Evolutionary conservation across 176 grass and related monocot genomes (phyloP).

Genomic region (Panicum miliaceum): DNA sequence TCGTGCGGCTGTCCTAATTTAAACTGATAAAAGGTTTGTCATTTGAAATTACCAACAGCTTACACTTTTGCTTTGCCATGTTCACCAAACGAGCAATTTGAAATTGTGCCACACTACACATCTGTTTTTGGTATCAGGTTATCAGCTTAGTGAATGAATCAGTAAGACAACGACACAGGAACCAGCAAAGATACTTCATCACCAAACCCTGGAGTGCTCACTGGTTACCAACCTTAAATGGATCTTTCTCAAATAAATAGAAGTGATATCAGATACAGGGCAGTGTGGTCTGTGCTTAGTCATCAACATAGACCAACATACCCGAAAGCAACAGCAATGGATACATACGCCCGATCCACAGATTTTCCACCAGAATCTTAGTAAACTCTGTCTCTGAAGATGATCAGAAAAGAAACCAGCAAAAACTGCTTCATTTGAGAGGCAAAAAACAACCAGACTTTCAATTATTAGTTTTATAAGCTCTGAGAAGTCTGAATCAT

Average conservation of each 20-base stretch:
- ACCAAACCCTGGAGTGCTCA: conserved; percentile 15
- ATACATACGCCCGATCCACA: background rate
- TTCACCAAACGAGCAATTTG: background rate
- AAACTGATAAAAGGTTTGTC: background rate
- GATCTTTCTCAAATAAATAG: background rate
- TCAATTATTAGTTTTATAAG: background rate
- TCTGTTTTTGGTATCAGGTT: background rate
- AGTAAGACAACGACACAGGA: background rate
- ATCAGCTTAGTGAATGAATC: background rate
- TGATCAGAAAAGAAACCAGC: background rate
- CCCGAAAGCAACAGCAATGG: background rate
- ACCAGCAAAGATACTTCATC: conserved; percentile 25
- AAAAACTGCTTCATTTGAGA: background rate
- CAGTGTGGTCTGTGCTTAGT: background rate
- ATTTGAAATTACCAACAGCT: background rate
- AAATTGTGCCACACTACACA: background rate
- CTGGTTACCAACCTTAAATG: conserved; percentile 37
- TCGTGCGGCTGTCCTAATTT: background rate
- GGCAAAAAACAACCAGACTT: conserved; percentile 30
- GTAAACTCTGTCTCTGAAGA: background rate
- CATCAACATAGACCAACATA: background rate
- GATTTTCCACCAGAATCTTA: background rate
- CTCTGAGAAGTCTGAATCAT: conserved; percentile 3
- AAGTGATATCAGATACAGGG: no score
- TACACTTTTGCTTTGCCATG: background rate